Evolutionary conservation across 345 rosid species (phyloP).

Genomic region (Microcos paniculata): DNA sequence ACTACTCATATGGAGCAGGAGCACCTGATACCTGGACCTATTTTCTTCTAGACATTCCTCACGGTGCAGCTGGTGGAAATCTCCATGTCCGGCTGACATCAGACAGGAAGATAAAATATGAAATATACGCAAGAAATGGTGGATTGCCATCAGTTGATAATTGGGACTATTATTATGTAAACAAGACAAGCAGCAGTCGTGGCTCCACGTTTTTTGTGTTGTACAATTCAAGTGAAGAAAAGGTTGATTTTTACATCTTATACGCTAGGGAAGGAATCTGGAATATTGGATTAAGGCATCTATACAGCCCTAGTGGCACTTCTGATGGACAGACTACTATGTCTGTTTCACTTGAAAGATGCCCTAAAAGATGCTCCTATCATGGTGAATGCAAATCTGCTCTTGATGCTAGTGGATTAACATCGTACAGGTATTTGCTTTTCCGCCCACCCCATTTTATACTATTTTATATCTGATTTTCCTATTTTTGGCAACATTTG

Average conservation of each 20-base stretch:
- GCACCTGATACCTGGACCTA: constrained; percentile 66
- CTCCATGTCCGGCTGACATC: constrained; percentile 68
- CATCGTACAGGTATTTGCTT: constrained; percentile 66
- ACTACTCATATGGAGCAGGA: constrained; percentile 47
- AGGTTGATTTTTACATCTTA: constrained; percentile 80
- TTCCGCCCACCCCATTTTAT: background rate
- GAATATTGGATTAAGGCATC: constrained; percentile 71
- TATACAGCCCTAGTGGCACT: constrained; percentile 29
- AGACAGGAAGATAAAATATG: constrained; percentile 50
- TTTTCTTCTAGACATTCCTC: constrained; percentile 71
- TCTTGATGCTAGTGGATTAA: constrained; percentile 90
- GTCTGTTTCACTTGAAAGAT: constrained; percentile 87
- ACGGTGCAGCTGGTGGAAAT: constrained; percentile 90
- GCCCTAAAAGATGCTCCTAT: constrained; percentile 82
- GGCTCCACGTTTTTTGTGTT: constrained; percentile 62
- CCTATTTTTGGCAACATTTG: background rate
- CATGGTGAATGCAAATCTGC: constrained; percentile 74
- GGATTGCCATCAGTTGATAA: constrained; percentile 66
- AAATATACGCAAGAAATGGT: constrained; percentile 75
- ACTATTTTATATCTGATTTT: background rate
- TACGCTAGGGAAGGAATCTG: constrained; percentile 91
- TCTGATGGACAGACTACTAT: constrained; percentile 49
- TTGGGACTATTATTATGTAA: constrained; percentile 83
- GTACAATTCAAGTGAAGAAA: constrained; percentile 71
- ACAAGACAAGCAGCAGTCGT: constrained; percentile 47